Evolutionary conservation across 2,329 filamentous ascomycete species (phyloP), one percentile per base, ranked within the genome.

Genomic region (Elsinoe australis): DNA sequence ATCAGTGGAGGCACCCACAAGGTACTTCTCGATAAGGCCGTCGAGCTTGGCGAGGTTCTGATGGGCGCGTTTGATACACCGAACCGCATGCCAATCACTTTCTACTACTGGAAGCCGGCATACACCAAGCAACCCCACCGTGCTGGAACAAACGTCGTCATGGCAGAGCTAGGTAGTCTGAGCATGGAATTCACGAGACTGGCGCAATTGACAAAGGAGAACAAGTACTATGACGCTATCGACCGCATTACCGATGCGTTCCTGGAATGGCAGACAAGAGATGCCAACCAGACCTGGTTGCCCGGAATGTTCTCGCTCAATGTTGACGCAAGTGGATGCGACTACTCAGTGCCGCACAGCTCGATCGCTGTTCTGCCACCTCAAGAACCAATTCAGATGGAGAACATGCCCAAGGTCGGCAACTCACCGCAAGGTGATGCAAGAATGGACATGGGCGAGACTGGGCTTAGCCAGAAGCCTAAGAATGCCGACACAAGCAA

Each of bases 1-100:
- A 74, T 95, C 49, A 89, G 85, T 46, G 83, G 78, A 14, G 79
- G 76, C 5, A 71, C 72, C 53, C 83, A 94, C 58, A 67, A 74
- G 15, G 71, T 83, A 18, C 71, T 94, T 8, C 72, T 94, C 24
- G 77, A 82, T 47, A 92, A 94, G 66, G 85, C 87, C 1, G 73
- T 83, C 28, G 83, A 90, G 65, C 75, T 92, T 19, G 87, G 80
- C 31, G 84, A 90, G 58, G 75, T 94, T 52, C 69, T 94, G 24
- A 87, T 89, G 70, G 80, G 83, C 47, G 77, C 84, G 3, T 94
- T 94, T 58, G 87, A 94, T 65, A 95, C 90, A 0, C 89, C 89
- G 1, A 95, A 96, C 64, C 80, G 87, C 56, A 94, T 96, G 86
- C 89, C 90, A 2, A 68, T 87, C 4, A 75, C 87, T 4, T 88